Percentiles rank a stretch among this genome's conserved stretches.
These are phyloP conservation scores for Pseudocercospora cruenta DNA, from an alignment of 2,329 filamentous ascomycete genomes.

Conservation along the genomic window DNA sequence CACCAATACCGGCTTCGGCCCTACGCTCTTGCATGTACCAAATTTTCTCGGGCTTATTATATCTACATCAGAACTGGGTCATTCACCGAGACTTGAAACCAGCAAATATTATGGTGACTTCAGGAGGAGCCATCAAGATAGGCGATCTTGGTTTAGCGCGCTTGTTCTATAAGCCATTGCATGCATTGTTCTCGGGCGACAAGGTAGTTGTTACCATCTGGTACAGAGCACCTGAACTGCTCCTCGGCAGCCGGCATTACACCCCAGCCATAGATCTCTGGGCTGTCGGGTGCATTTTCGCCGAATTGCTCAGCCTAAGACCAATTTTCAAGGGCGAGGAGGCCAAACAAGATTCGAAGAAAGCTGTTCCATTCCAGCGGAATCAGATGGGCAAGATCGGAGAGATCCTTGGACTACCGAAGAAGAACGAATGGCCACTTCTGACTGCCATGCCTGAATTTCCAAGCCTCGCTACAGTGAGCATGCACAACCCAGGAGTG, in stretches of 20 bases:
- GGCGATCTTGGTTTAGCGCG: slow-evolving; percentile 91
- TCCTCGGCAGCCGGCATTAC: slow-evolving; percentile 92
- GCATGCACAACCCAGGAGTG: slow-evolving; percentile 52
- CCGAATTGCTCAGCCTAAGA: slow-evolving; percentile 83
- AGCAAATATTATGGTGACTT: slow-evolving; percentile 98
- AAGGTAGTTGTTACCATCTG: slow-evolving; percentile 99
- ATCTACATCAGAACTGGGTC: slow-evolving; percentile 95
- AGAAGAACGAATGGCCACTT: slow-evolving; percentile 85
- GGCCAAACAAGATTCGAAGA: slow-evolving; percentile 98
- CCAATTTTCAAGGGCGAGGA: slow-evolving; percentile 99
- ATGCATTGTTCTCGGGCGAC: slow-evolving; percentile 88
- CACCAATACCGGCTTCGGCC: slow-evolving; percentile 83
- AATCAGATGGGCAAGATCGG: slow-evolving; percentile 99
- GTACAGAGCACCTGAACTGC: slow-evolving; percentile 93
- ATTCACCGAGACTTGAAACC: slow-evolving; percentile 96
- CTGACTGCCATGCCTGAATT: slow-evolving; percentile 87
- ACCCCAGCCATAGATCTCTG: slow-evolving; percentile 96
- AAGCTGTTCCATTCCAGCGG: slow-evolving; percentile 93
- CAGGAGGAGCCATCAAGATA: slow-evolving; percentile 85
- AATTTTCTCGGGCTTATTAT: slow-evolving; percentile 89
- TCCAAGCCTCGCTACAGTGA: slow-evolving; percentile 42
- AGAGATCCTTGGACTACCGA: slow-evolving; percentile 90
- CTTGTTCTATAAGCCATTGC: slow-evolving; percentile 89
- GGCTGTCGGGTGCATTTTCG: slow-evolving; percentile 98
- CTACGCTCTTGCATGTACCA: slow-evolving; percentile 96